These are phyloP conservation scores for Fonsecaea multimorphosa DNA, from an alignment of 2,329 filamentous ascomycete species.

Conservation along the genomic window DNA sequence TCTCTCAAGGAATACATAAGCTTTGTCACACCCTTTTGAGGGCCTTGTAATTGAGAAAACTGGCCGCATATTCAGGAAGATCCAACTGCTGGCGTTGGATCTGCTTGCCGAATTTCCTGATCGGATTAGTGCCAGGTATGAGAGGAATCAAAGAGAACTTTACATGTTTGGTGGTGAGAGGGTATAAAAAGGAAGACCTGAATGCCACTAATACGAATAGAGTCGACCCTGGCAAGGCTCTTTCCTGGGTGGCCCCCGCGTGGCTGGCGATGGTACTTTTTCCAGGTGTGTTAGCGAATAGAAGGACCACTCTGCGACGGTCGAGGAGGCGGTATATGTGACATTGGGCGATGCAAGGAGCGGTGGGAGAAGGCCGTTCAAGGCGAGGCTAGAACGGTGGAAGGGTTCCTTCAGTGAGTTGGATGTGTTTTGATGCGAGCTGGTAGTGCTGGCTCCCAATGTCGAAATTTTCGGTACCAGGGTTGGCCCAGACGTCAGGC, in stretches of 20 bases:
- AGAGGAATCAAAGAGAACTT: constrained; percentile 18
- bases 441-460: constrained; percentile 21
- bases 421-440: constrained; percentile 24
- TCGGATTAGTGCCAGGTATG: constrained; percentile 27
- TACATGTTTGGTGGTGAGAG: constrained; percentile 37
- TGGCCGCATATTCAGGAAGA: constrained; percentile 97
- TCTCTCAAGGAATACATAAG: constrained; percentile 16
- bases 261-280: background rate
- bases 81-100: constrained; percentile 99
- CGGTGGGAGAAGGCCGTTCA: constrained; percentile 21
- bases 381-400: constrained; percentile 6
- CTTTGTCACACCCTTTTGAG: constrained; percentile 81
- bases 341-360: constrained; percentile 26
- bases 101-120: constrained; percentile 99
- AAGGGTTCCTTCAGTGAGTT: constrained; percentile 4
- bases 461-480: constrained; percentile 33
- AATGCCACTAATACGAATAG: constrained; percentile 13
- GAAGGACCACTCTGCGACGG: constrained; percentile 19
- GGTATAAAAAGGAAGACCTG: background rate
- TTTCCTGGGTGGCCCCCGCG: constrained; percentile 5
- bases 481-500: constrained; percentile 8
- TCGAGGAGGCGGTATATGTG: constrained; percentile 15
- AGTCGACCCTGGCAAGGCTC: constrained; percentile 19
- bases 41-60: constrained; percentile 99
- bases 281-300: constrained; percentile 17